Percentiles rank a stretch among this genome's conserved stretches.
phyloP scores from a whole-genome alignment of 2,329 filamentous ascomycete species.

The Arthrobotrys pseudoclavata region DNA sequence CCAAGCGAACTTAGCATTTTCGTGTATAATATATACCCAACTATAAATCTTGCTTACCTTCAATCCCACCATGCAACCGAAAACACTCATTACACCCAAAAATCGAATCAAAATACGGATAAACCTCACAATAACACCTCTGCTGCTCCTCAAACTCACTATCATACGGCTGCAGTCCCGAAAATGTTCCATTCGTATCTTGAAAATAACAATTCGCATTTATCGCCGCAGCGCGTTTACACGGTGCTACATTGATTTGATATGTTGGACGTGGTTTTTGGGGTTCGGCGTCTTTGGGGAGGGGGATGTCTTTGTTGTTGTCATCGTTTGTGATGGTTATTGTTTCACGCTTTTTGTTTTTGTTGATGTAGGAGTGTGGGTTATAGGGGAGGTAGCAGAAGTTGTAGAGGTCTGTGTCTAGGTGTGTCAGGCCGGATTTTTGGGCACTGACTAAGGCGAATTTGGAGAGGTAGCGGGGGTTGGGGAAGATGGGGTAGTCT shows the following conservation, averaged over 20 bases:
- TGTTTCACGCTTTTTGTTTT: neutral
- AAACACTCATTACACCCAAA: constrained; percentile 52
- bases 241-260: constrained; percentile 31
- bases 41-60: constrained; percentile 19
- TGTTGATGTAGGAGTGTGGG: constrained; percentile 13
- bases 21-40: neutral
- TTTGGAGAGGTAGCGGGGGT: constrained; percentile 40
- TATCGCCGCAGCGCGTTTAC: constrained; percentile 43
- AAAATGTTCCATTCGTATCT: constrained; percentile 52
- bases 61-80: constrained; percentile 45
- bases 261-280: constrained; percentile 27
- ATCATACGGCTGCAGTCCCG: constrained; percentile 40
- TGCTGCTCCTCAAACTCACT: constrained; percentile 35
- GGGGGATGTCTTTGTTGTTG: neutral
- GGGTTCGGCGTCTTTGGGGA: neutral
- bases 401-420: constrained; percentile 53
- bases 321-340: constrained; percentile 2
- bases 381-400: constrained; percentile 41
- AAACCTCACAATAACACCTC: constrained; percentile 42
- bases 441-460: constrained; percentile 32
- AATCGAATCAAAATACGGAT: constrained; percentile 54
- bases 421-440: constrained; percentile 37
- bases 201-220: constrained; percentile 52
- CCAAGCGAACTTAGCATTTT: neutral
- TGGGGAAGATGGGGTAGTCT: constrained; percentile 43